phyloP scores from a whole-genome alignment of 148 eudicot genomes.

The Rhododendron kiyosumense region DNA sequence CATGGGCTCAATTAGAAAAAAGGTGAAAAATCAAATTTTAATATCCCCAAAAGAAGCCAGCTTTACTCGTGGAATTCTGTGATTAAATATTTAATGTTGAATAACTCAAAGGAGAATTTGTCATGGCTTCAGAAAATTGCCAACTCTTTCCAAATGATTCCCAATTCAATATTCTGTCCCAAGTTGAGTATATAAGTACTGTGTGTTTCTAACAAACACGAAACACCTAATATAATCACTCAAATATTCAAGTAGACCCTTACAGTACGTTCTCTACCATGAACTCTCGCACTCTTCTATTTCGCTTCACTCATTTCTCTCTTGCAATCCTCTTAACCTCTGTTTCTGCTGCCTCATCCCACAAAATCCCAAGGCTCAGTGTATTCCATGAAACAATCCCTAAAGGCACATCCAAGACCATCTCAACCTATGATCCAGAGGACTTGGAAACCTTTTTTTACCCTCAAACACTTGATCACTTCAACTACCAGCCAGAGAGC shows the following conservation, averaged over 20 bases:
- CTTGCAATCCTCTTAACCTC: background rate
- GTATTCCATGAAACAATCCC: background rate
- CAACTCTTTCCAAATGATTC: background rate
- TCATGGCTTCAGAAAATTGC: background rate
- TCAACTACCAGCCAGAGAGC: constrained; percentile 9
- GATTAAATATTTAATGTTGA: background rate
- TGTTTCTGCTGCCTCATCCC: background rate
- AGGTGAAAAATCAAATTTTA: no score
- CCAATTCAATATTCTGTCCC: background rate
- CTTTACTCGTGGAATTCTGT: background rate
- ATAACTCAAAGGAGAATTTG: background rate
- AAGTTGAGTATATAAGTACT: background rate
- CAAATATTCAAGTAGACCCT: no score
- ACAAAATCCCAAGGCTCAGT: background rate
- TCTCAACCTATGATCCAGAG: background rate
- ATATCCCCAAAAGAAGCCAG: background rate
- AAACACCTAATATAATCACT: background rate
- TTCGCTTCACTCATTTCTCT: background rate
- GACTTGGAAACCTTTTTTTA: constrained; percentile 2
- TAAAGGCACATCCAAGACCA: background rate
- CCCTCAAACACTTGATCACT: constrained; percentile 17
- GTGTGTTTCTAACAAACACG: background rate
- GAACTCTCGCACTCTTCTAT: background rate
- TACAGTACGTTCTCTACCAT: background rate
- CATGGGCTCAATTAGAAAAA: no score